Evolutionary conservation across 345 rosid species (phyloP).

Genomic region (Populus euphratica): DNA sequence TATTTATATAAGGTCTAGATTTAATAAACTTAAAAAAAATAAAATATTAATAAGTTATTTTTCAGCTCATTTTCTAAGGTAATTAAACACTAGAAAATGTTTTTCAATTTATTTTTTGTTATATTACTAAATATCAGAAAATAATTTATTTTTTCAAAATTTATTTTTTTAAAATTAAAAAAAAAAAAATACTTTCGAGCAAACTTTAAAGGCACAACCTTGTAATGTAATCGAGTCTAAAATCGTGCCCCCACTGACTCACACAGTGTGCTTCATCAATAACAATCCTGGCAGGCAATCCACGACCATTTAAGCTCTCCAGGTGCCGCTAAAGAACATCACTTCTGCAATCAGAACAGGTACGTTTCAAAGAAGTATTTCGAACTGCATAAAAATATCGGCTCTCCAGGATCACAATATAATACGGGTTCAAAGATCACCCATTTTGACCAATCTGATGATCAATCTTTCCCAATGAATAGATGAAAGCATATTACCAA

Average conservation of each 20-base stretch:
- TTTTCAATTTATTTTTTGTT: too few species aligned
- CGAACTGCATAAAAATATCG: slow-evolving; percentile 7
- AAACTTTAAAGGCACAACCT: slow-evolving; percentile 57
- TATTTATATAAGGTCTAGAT: too few species aligned
- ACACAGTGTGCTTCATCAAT: slow-evolving; percentile 99
- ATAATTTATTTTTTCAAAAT: too few species aligned
- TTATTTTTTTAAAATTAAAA: too few species aligned
- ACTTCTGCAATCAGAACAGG: slow-evolving; percentile 56
- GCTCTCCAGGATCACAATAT: not conserved
- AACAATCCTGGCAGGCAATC: slow-evolving; percentile 86
- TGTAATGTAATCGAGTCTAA: slow-evolving; percentile 98
- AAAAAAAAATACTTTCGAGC: too few species aligned
- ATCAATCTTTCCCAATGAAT: not conserved
- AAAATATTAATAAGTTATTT: too few species aligned
- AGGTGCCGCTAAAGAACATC: slow-evolving; percentile 82
- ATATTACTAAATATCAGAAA: too few species aligned
- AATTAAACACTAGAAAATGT: too few species aligned
- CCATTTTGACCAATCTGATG: not conserved
- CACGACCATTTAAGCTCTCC: slow-evolving; percentile 70
- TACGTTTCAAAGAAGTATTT: slow-evolving; percentile 7
- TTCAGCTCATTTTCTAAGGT: too few species aligned
- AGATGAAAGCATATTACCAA: not conserved
- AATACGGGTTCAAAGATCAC: not conserved
- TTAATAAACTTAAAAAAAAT: too few species aligned
- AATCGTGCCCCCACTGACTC: slow-evolving; percentile 99